phyloP scores from a whole-genome alignment of 202 grass and related monocot genomes.

The Dendrocalamus latiflorus region DNA sequence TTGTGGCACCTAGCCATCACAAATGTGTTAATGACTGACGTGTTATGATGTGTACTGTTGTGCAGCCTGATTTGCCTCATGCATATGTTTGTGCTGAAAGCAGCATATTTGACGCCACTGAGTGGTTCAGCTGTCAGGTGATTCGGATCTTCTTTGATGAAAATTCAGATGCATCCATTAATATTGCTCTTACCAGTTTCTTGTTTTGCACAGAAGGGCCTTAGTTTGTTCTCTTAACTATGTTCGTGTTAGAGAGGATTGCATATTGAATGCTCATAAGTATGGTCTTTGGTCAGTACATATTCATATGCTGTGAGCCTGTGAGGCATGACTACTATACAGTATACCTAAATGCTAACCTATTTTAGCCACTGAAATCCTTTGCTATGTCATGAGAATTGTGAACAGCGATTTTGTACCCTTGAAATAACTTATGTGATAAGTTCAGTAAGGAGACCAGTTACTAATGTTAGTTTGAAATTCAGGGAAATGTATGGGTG shows the following conservation, averaged over 20 bases:
- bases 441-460: not conserved
- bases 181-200: not conserved
- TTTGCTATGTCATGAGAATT: not conserved
- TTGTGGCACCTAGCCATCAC: slow-evolving; percentile 2
- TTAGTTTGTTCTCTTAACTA: not conserved
- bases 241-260: not conserved
- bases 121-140: slow-evolving; percentile 98
- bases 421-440: not conserved
- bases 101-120: slow-evolving; percentile 90
- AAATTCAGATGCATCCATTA: not conserved
- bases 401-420: not conserved
- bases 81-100: slow-evolving; percentile 88
- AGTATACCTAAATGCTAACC: not conserved
- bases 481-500: not conserved
- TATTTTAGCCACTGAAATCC: not conserved
- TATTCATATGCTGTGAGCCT: not conserved
- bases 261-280: not conserved
- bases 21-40: not conserved
- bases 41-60: slow-evolving; percentile 20
- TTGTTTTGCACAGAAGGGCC: not conserved
- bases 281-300: not conserved
- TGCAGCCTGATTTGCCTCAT: slow-evolving; percentile 72
- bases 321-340: not conserved
- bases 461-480: not conserved
- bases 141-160: slow-evolving; percentile 16